These are phyloP conservation scores for Allomyces macrogynus DNA, from an alignment of 192 early-diverging fungal species.

Conservation along the genomic window DNA sequence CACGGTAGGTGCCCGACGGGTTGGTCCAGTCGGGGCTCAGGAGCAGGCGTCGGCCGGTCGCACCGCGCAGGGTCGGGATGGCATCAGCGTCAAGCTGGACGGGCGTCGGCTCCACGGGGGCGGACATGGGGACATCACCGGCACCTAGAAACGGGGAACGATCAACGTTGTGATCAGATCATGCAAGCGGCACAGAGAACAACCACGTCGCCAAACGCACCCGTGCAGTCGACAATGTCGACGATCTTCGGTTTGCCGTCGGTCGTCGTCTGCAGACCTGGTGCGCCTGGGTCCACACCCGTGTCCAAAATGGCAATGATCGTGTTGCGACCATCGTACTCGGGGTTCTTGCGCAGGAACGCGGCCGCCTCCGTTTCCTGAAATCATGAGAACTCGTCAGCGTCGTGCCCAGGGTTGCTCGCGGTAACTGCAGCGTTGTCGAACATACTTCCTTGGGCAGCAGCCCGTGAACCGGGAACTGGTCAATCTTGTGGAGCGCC, in stretches of 20 bases:
- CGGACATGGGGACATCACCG: constrained; percentile 39
- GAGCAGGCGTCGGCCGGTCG: constrained; percentile 52
- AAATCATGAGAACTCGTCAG: too few relatives aligned
- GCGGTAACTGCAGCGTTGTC: too few relatives aligned
- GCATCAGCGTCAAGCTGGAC: constrained; percentile 20
- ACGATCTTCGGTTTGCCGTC: constrained; percentile 80
- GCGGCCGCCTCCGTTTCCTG: constrained; percentile 60
- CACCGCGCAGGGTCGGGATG: constrained; percentile 30
- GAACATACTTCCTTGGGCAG: constrained; percentile 25
- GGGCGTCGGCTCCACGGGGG: constrained; percentile 27
- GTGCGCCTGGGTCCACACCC: constrained; percentile 80
- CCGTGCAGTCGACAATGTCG: constrained; percentile 84
- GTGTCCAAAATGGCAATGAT: constrained; percentile 86
- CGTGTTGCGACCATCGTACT: constrained; percentile 73
- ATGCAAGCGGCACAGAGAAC: too few relatives aligned
- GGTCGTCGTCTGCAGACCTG: constrained; percentile 64
- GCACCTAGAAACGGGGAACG: constrained; percentile 10
- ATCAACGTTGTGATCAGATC: too few relatives aligned
- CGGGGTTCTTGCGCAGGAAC: constrained; percentile 60
- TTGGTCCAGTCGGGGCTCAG: constrained; percentile 52
- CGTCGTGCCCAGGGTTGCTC: too few relatives aligned
- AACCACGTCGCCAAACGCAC: constrained; percentile 7
- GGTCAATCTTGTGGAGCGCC: background rate
- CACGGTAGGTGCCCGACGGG: constrained; percentile 59
- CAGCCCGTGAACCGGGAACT: constrained; percentile 40